Evolutionary conservation across 305 asterid species (phyloP), one percentile per base, ranked within the genome.

Genomic region (Rubia tinctorum): DNA sequence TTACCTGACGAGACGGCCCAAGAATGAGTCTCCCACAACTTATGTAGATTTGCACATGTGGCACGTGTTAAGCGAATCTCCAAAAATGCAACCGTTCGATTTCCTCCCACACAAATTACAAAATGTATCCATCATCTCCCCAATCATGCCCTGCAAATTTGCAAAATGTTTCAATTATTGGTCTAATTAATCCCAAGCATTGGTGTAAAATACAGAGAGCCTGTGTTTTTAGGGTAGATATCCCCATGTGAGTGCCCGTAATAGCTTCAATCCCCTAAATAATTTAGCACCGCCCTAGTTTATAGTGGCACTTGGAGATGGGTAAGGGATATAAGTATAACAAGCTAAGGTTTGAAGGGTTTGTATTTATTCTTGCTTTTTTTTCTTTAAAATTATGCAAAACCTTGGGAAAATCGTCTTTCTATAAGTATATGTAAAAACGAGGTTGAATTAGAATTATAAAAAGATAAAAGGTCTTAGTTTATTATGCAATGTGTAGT

Each of bases 171-270:
- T 44, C 27, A 65, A 65, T 65, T 65, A 14, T 37, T 65, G 51
- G 11, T 66, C 11, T 8, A 66, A 2, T 0, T 15, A 65, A 40
- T 6, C 12, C 2, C 6, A n/a, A 66, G 0, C 23, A 6, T 7
- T 43, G 11, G 56, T 43, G 15, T 8, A n/a, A 66, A 5, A 43
- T 66, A 20, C 71, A 20, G 25, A 66, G 2, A 39, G 18, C n/a
- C 30, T n/a, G 22, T 43, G 49, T 40, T 17, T 39, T 37, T 5
- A 40, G 12, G 23, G 53, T n/a, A 40, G 53, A 67, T 40, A 55
- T 66, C 45, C 58, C 73, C 73, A 74, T 67, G 78, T 74, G 78
- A n/a, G 25, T 20, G 71, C 77, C 64, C 71, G 71, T 64, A 73
- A 39, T 43, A 30, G 14, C 44, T 17, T 34, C 40, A 65, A 14